Evolutionary conservation across 2,329 filamentous ascomycete species (phyloP), one percentile per base, ranked within the genome.

Genomic region (Stemphylium lycopersici): DNA sequence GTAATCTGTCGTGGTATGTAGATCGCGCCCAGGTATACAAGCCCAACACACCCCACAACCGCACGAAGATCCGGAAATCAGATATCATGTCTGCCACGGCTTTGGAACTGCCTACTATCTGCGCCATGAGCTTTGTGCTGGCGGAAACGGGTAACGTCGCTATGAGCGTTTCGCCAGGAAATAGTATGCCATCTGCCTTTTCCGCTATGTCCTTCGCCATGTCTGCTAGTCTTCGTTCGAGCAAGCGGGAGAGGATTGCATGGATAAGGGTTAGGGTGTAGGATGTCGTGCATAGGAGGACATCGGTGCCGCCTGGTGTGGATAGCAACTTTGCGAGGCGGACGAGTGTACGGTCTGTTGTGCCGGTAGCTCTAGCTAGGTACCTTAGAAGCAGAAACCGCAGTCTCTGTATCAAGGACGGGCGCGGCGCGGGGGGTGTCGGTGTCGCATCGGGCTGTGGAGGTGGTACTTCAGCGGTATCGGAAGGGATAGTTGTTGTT

Each of bases 21-120:
- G 61, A 63, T 58, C 84, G 82, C 13, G 81, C 86, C 81, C 87
- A 89, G 61, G 87, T 79, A 75, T 90, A 90, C 73, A 96, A 80
- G 45, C 87, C 87, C 69, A 96, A 67, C 66, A 93, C 72, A 0
- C 86, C 88, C 88, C 90, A 96, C 26, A 97, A 81, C 0, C 92
- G 84, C 58, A 84, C 78, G 71, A 93, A 90, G 54, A 87, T 88
- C 56, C 90, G 82, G 57, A 87, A 84, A 69, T 95, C 90, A 63
- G 82, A 82, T 41, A 95, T 80, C 48, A 93, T 78, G 31, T 76
- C 81, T 15, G 87, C 85, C 12, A 96, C 80, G 12, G 75, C 69
- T 55, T 76, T 77, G 6, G 73, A 66, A 12, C 68, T 65, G 1
- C 65, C 66, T 4, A 71, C 68, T 0, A 67, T 57, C 20, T 73